These are phyloP conservation scores for Geotrichum reessii DNA, from an alignment of 1,139 yeast species.

Conservation along the genomic window DNA sequence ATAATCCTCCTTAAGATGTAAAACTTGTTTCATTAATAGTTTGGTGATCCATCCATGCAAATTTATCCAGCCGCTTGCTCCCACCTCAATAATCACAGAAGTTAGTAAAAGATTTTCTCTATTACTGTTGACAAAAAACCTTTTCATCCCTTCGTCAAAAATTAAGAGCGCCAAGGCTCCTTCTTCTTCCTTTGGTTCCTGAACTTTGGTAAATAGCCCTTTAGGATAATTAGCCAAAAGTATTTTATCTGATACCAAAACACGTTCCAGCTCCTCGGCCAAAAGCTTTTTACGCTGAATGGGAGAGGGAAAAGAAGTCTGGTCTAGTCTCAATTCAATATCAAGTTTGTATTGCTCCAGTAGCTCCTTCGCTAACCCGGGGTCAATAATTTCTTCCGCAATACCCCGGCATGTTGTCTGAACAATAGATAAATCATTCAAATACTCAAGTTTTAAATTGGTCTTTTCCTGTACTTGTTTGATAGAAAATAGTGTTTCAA, in stretches of 20 bases:
- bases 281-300: neutral
- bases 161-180: neutral
- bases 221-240: conserved; percentile 6
- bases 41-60: conserved; percentile 14
- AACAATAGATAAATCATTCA: conserved; percentile 4
- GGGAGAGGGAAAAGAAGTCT: conserved; percentile 3
- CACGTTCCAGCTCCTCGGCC: conserved; percentile 10
- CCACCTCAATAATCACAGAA: conserved; percentile 9
- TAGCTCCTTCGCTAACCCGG: neutral
- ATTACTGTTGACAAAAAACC: conserved; percentile 8
- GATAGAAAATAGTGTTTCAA: conserved; percentile 19
- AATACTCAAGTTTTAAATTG: neutral
- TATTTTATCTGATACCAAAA: neutral
- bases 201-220: neutral
- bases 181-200: conserved; percentile 1
- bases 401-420: conserved; percentile 6
- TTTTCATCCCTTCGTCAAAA: conserved; percentile 1
- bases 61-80: conserved; percentile 15
- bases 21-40: conserved; percentile 1
- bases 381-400: neutral
- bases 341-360: conserved; percentile 5
- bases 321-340: conserved; percentile 2
- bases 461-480: neutral
- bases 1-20: conserved; percentile 1
- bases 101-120: conserved; percentile 14